Evolutionary conservation across 2,329 filamentous ascomycete species (phyloP).

Genomic region (Aspergillus melleus): DNA sequence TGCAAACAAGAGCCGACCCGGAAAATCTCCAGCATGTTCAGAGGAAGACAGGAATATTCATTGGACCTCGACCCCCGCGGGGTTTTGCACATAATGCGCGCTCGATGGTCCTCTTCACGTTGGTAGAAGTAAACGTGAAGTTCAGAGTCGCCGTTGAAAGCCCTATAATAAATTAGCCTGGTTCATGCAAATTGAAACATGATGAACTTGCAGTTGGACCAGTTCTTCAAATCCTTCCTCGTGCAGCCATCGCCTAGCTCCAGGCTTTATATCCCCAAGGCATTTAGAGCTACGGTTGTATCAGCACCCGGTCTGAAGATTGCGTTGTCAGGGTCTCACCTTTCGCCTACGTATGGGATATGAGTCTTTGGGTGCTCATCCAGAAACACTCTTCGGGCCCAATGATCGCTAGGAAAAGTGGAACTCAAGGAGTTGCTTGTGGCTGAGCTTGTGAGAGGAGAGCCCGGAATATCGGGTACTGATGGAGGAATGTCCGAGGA

Average conservation of each 20-base stretch:
- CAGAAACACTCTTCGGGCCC: slow-evolving; percentile 43
- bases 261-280: slow-evolving; percentile 29
- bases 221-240: slow-evolving; percentile 39
- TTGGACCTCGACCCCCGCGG: slow-evolving; percentile 40
- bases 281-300: slow-evolving; percentile 34
- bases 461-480: slow-evolving; percentile 33
- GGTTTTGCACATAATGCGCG: slow-evolving; percentile 55
- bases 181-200: background rate
- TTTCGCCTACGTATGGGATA: slow-evolving; percentile 30
- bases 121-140: slow-evolving; percentile 54
- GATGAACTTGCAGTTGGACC: slow-evolving; percentile 38
- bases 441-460: slow-evolving; percentile 34
- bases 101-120: slow-evolving; percentile 51
- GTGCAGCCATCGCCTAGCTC: slow-evolving; percentile 31
- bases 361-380: slow-evolving; percentile 28
- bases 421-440: slow-evolving; percentile 33
- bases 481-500: slow-evolving; percentile 33
- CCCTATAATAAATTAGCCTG: slow-evolving; percentile 27
- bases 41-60: slow-evolving; percentile 52
- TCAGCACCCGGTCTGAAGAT: slow-evolving; percentile 6
- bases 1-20: slow-evolving; percentile 41
- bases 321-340: slow-evolving; percentile 23
- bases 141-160: slow-evolving; percentile 48
- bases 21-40: slow-evolving; percentile 47
- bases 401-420: slow-evolving; percentile 37